Evolutionary conservation across 495 filamentous ascomycete genomes (phyloP).

Genomic region (Geoglossum glabrum): DNA sequence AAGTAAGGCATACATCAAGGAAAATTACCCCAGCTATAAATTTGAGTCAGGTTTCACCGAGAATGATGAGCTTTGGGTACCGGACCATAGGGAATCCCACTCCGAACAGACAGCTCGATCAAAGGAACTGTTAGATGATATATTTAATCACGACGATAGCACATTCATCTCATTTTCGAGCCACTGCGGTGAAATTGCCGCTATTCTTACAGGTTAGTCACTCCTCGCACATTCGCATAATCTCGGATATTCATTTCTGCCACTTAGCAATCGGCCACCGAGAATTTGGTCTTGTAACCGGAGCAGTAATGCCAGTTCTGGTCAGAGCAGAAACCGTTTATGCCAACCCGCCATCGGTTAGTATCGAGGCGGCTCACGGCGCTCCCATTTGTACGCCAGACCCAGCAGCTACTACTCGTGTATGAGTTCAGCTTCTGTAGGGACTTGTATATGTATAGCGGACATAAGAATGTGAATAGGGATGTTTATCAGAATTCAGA

Average conservation of each 20-base stretch:
- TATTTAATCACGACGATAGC: slow-evolving; percentile 38
- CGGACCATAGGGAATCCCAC: slow-evolving; percentile 31
- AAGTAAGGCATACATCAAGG: slow-evolving; percentile 32
- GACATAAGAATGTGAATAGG: not conserved
- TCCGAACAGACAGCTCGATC: slow-evolving; percentile 34
- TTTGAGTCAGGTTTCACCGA: slow-evolving; percentile 46
- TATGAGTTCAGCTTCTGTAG: not conserved
- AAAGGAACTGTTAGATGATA: slow-evolving; percentile 34
- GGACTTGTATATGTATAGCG: not conserved
- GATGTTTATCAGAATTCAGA: not conserved
- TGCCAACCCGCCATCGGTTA: not conserved
- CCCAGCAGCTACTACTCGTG: not conserved
- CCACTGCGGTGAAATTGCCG: slow-evolving; percentile 45
- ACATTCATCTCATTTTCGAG: slow-evolving; percentile 46
- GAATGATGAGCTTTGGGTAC: slow-evolving; percentile 39
- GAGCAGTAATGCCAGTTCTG: slow-evolving; percentile 50
- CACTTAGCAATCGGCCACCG: slow-evolving; percentile 33
- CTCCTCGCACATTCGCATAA: not conserved
- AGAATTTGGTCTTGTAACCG: slow-evolving; percentile 38
- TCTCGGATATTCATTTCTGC: not conserved
- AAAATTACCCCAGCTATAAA: slow-evolving; percentile 33
- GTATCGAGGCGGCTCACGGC: not conserved
- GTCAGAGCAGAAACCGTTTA: slow-evolving; percentile 29
- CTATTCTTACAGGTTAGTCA: slow-evolving; percentile 28
- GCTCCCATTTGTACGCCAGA: not conserved